Percentiles rank a stretch among this genome's conserved stretches.
These are phyloP conservation scores for Nicotiana knightiana DNA, from an alignment of 257 asterid species.

Conservation along the genomic window DNA sequence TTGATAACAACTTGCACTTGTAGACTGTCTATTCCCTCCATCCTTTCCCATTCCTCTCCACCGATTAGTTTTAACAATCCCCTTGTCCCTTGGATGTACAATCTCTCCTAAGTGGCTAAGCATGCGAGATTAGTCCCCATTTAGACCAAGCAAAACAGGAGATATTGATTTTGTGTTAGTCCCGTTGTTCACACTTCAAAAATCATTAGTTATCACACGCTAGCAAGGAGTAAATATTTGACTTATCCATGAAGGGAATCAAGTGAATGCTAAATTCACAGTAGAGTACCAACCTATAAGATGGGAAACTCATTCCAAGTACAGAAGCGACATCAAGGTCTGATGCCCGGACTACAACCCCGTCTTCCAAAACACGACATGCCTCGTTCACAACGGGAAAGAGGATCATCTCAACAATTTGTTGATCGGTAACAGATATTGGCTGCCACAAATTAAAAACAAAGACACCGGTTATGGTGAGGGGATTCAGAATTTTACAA, in stretches of 20 bases:
- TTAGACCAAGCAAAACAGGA: not conserved
- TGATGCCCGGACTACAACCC: conserved; percentile 79
- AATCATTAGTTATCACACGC: not conserved
- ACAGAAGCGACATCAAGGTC: conserved; percentile 89
- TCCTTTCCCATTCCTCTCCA: not conserved
- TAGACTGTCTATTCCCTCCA: not conserved
- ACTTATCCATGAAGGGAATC: not conserved
- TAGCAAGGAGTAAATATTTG: not conserved
- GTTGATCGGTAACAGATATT: conserved; percentile 70
- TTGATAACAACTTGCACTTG: not conserved
- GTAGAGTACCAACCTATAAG: conserved; percentile 63
- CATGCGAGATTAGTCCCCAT: not conserved
- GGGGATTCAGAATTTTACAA: not conserved
- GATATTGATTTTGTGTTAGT: not conserved
- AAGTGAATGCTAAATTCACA: conserved; percentile 3
- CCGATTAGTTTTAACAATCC: too few species aligned
- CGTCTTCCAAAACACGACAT: conserved; percentile 86
- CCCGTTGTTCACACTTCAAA: not conserved
- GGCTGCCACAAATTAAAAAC: conserved; percentile 53
- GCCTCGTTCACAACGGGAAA: conserved; percentile 96
- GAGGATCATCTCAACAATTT: conserved; percentile 85
- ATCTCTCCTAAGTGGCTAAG: not conserved
- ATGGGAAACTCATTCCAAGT: conserved; percentile 98
- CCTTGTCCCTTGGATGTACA: not conserved
- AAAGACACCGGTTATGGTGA: not conserved